Evolutionary conservation across 306 rosid species (phyloP), one percentile per base, ranked within the genome.

Genomic region (Cicer cuneatum): DNA sequence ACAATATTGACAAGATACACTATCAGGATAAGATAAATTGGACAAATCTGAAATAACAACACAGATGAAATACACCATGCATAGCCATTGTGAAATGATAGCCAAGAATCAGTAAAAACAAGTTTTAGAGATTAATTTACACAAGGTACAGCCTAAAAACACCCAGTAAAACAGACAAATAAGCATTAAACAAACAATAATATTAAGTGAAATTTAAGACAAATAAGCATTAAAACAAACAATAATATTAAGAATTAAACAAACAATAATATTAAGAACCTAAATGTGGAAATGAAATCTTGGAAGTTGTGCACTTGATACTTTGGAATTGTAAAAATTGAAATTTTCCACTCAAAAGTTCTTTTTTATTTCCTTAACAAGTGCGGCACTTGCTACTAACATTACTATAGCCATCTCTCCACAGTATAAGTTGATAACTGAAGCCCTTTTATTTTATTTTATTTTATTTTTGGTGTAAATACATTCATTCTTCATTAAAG

Each of bases 51-150:
- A 12, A 29, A 19, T 19, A 19, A 58, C 64, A 33, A 58, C 10
- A 58, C 21, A 47, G 10, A 47, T 29, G 10, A 42, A 71, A 63
- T 42, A 54, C 59, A 29, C 80, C 49, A 43, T 53, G 66, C 41
- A 74, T 47, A 62, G 74, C 58, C 21, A 14, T 61, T 73, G 13
- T 8, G 56, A 58, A 78, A 46, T 21, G 71, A 58, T 48, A 70
- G 45, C 69, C 73, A 52, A 35, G 8, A 52, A 66, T 19, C 13
- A 5, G 40, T 1, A 35, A 54, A 45, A 62, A 81, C 24, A 9
- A 12, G 5, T 58, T 46, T 24, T 46, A 14, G 21, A 56, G 48
- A 60, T 15, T 51, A 51, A 7, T 49, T 59, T 10, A 73, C 11
- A 43, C 7, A 18, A 29, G 52, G 69, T 59, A 46, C 73, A 52